These are phyloP conservation scores for Mycena venus DNA, from an alignment of 768 basidiomycete species.

Conservation along the genomic window DNA sequence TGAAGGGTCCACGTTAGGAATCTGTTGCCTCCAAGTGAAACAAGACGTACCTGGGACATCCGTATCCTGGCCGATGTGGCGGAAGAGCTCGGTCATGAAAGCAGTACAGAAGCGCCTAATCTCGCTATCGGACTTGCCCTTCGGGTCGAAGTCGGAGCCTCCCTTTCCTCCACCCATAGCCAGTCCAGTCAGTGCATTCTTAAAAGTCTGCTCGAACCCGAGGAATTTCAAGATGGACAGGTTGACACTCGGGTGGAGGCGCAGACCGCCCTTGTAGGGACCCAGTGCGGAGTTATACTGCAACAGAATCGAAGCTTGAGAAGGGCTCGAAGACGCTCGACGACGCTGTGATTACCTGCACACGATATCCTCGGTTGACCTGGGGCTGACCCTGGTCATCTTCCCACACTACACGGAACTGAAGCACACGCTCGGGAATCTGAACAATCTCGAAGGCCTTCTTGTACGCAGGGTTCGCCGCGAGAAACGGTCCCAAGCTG, in stretches of 20 bases:
- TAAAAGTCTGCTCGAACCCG: slow-evolving; percentile 86
- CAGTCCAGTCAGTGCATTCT: slow-evolving; percentile 83
- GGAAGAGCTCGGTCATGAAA: slow-evolving; percentile 82
- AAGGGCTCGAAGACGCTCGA: not conserved
- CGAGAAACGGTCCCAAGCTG: slow-evolving; percentile 75
- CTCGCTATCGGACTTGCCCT: slow-evolving; percentile 83
- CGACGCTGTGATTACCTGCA: slow-evolving; percentile 64
- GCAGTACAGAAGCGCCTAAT: slow-evolving; percentile 78
- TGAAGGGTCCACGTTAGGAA: slow-evolving; percentile 23
- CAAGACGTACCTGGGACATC: slow-evolving; percentile 71
- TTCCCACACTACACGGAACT: slow-evolving; percentile 87
- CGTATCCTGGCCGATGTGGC: slow-evolving; percentile 80
- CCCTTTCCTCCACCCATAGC: slow-evolving; percentile 87
- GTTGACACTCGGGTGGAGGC: slow-evolving; percentile 85
- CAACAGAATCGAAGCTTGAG: not conserved
- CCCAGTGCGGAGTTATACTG: slow-evolving; percentile 85
- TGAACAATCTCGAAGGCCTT: slow-evolving; percentile 76
- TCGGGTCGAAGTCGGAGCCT: slow-evolving; percentile 85
- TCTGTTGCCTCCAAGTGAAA: not conserved
- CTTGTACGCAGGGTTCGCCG: slow-evolving; percentile 75
- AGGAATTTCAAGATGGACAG: slow-evolving; percentile 89
- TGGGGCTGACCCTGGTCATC: slow-evolving; percentile 74
- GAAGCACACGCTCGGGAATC: slow-evolving; percentile 66
- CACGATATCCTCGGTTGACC: slow-evolving; percentile 82
- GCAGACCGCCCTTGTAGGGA: slow-evolving; percentile 85